Conservation (phyloP, 164 flowering plant genomes). For the Platanus orientalis region DNA sequence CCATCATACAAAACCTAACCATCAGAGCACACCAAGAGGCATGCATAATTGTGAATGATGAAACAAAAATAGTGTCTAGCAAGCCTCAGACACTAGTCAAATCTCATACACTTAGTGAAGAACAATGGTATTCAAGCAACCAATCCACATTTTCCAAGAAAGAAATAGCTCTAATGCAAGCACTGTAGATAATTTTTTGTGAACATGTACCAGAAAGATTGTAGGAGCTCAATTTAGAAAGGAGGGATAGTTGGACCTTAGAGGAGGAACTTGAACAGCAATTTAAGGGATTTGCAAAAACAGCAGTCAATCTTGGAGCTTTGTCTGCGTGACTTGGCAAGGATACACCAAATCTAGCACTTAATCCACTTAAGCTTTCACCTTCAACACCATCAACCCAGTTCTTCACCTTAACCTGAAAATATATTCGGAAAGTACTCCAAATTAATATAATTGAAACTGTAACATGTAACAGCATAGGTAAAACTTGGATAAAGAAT, state of each 20-base stretch:
- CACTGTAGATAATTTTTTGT: background rate
- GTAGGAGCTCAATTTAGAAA: background rate
- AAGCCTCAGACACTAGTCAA: background rate
- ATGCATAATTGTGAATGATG: background rate
- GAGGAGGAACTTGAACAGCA: constrained; percentile 50
- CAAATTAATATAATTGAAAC: too few relatives aligned
- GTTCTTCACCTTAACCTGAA: constrained; percentile 70
- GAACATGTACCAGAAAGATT: background rate
- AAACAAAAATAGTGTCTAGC: background rate
- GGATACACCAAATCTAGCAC: constrained; percentile 67
- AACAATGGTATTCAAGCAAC: background rate
- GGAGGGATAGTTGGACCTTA: constrained; percentile 38
- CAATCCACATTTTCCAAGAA: background rate
- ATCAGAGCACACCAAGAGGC: background rate
- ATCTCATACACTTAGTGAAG: background rate
- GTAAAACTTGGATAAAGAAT: too few relatives aligned
- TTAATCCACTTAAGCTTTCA: constrained; percentile 43
- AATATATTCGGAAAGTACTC: too few relatives aligned
- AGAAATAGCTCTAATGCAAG: background rate
- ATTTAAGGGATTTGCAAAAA: constrained; percentile 47
- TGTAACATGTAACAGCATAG: too few relatives aligned
- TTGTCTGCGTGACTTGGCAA: constrained; percentile 46
- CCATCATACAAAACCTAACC: background rate
- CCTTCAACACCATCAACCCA: constrained; percentile 63
- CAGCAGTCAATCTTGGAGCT: constrained; percentile 37